phyloP scores from a whole-genome alignment of 1,139 yeast genomes.

The Candida tetrigidarum region DNA sequence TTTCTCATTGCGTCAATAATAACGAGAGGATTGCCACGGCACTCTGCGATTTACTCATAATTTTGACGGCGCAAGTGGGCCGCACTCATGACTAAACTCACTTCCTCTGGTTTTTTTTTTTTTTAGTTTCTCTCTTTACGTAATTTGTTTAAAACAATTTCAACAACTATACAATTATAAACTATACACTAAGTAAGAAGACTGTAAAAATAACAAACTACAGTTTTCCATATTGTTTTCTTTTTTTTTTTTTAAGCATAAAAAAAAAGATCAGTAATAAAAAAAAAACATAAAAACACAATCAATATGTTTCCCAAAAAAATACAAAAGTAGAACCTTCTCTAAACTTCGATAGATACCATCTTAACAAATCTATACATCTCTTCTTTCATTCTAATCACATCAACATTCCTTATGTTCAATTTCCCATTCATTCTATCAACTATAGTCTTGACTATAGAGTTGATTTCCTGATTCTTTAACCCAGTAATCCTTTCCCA shows the following conservation, averaged over 20 bases:
- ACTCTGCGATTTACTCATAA: constrained; percentile 3
- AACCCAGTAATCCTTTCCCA: constrained; percentile 47
- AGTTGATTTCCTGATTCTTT: constrained; percentile 39
- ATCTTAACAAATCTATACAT: constrained; percentile 48
- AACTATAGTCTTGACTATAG: constrained; percentile 41
- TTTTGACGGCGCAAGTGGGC: neutral
- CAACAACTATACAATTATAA: no score
- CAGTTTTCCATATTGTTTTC: no score
- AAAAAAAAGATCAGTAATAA: neutral
- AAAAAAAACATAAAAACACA: neutral
- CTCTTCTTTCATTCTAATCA: constrained; percentile 43
- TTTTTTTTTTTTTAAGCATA: no score
- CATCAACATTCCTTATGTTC: constrained; percentile 42
- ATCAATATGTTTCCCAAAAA: constrained; percentile 8
- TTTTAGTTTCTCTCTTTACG: neutral
- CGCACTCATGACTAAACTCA: neutral
- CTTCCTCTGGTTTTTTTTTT: neutral
- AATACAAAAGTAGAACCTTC: neutral
- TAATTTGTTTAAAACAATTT: neutral
- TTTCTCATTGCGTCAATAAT: no score
- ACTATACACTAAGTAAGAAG: neutral
- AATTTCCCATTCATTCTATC: constrained; percentile 50
- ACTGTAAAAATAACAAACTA: no score
- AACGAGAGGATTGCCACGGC: neutral
- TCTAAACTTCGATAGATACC: constrained; percentile 39